Base-by-base conservation (phyloP, 208 protist genomes). In the Leishmania tropica region DNA sequence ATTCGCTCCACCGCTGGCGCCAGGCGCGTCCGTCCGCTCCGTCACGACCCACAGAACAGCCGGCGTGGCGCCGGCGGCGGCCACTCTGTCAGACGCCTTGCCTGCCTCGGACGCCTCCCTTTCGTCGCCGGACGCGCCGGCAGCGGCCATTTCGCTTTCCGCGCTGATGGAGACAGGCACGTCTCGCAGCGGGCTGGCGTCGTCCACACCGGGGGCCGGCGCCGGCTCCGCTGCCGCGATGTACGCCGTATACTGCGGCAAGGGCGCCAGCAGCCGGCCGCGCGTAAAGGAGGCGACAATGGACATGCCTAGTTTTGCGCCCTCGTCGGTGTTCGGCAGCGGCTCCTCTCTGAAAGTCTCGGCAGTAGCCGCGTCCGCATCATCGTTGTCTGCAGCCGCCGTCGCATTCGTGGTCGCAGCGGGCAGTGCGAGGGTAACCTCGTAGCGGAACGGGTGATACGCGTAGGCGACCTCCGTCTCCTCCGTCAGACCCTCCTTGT, bases 211-310 rank as follows among this genome's bases (percentile, higher is more conserved):
- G 7, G 78, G 72, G 8, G 89, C 78, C 42, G 87, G 81, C 42
- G 85, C 87, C 8, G 90, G 85, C 62, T 86, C 80, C 35, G 92
- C 89, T 21, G 47, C 75, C 24, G 79, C 83, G 78, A 96, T 91
- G 87, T 96, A 97, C 42, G 85, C 79, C 56, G 76, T 83, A 79
- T 95, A 97, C 47, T 85, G 58, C 17, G 90, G 83, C 24, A 91
- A 71, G 4, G 81, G 77, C 75, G 80, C 85, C 75, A 97, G 81
- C 75, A 96, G 72, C 8, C 92, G 91, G 17, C 94, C 94, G 54
- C 86, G 84, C 28, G 78, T 81, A 74, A 95, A 94, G 48, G 83
- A 83, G 45, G 78, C 67, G n/a, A 79, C 64, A 3, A 81, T 65
- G 31, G 31, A 42, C 17, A 42, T 73, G 24, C 17, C 56, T 10